Percentiles rank a stretch among this genome's conserved stretches.
Conservation (phyloP, 1,139 yeast species). For the Trichomonascaceae sp. region DNA sequence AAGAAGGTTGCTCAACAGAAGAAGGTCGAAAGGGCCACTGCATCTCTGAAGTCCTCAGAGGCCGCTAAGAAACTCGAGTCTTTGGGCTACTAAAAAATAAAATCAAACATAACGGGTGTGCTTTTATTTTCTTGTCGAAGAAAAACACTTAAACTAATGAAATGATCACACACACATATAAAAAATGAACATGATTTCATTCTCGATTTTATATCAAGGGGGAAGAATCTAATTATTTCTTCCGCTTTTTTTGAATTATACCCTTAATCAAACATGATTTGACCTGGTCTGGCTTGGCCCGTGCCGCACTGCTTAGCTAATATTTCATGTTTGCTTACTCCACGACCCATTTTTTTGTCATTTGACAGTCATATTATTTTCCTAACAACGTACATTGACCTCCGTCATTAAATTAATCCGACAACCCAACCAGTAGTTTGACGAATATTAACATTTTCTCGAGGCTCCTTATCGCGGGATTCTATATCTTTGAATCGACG, state of each 20-base stretch:
- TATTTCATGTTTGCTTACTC: not conserved
- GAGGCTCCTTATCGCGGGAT: not conserved
- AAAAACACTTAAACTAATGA: not conserved
- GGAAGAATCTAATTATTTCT: not conserved
- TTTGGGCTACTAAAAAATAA: conserved; percentile 58
- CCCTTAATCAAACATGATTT: not conserved
- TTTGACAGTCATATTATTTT: not conserved
- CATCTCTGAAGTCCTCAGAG: conserved; percentile 60
- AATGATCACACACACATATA: conserved; percentile 3
- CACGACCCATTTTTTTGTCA: not conserved
- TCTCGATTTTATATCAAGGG: not conserved
- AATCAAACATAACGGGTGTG: not conserved
- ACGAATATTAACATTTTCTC: not conserved
- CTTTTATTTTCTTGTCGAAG: not conserved
- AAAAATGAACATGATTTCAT: not conserved
- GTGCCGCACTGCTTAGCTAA: not conserved
- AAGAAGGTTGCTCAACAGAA: conserved; percentile 95
- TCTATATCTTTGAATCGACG: not conserved
- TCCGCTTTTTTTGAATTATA: not conserved
- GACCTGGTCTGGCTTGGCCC: not conserved
- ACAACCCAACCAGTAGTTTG: not conserved
- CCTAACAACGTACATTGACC: not conserved
- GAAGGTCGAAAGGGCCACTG: conserved; percentile 83
- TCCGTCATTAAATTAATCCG: not conserved
- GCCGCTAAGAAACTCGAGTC: conserved; percentile 71